A percentile compares a stretch with the other conserved stretches of the same genome.
These are phyloP conservation scores for Scytalidium lignicola DNA, from an alignment of 2,329 filamentous ascomycete genomes.

Conservation along the genomic window DNA sequence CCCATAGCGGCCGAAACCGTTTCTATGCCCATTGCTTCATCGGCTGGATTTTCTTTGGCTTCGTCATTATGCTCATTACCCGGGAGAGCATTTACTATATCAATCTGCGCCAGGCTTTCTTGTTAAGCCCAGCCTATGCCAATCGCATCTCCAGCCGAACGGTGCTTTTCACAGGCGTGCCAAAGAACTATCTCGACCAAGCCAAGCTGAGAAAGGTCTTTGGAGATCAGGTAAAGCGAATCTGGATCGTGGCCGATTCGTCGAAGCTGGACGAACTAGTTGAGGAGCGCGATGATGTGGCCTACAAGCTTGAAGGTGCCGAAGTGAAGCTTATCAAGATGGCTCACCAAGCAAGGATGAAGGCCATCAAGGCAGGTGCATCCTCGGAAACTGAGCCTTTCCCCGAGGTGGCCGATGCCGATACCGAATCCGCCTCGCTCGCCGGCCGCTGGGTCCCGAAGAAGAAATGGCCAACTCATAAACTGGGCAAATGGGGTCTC, in stretches of 20 bases:
- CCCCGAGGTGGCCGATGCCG: constrained; percentile 49
- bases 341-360: constrained; percentile 67
- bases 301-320: constrained; percentile 77
- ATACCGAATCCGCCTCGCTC: constrained; percentile 63
- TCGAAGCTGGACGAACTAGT: constrained; percentile 76
- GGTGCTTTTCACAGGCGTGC: constrained; percentile 83
- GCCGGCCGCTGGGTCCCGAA: constrained; percentile 70
- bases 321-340: constrained; percentile 80
- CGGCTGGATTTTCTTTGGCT: constrained; percentile 78
- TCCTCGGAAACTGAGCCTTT: constrained; percentile 36
- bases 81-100: constrained; percentile 88
- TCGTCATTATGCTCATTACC: constrained; percentile 83
- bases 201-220: constrained; percentile 75
- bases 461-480: constrained; percentile 73
- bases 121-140: constrained; percentile 77
- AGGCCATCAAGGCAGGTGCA: constrained; percentile 53
- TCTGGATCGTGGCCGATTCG: constrained; percentile 80
- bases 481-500: constrained; percentile 60
- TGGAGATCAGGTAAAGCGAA: constrained; percentile 70
- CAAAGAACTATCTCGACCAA: constrained; percentile 70
- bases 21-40: constrained; percentile 80
- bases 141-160: constrained; percentile 85
- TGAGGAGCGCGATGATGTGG: constrained; percentile 72
- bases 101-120: constrained; percentile 87
- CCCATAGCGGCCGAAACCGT: constrained; percentile 48